Conservation (phyloP, 306 rosid genomes). For the Ammopiptanthus mongolicus region DNA sequence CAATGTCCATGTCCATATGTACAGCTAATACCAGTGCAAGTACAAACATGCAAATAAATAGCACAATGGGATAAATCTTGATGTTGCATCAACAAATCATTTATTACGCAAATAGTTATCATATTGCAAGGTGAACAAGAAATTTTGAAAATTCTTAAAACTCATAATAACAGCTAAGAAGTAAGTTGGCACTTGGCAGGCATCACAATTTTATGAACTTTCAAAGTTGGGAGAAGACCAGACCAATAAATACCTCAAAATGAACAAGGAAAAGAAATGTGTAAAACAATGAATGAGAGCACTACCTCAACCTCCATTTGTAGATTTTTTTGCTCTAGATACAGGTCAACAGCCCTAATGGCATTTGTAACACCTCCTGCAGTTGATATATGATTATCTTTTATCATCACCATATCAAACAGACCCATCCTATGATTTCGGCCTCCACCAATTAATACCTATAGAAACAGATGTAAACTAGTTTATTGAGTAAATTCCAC, state of each 20-base stretch:
- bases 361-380: constrained; percentile 77
- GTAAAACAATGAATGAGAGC: constrained; percentile 1
- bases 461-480: not conserved
- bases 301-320: constrained; percentile 82
- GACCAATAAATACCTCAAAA: not conserved
- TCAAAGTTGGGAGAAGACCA: not conserved
- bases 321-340: constrained; percentile 61
- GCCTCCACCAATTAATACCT: constrained; percentile 92
- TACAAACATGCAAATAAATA: not conserved
- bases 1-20: not conserved
- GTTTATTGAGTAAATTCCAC: not conserved
- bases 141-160: not conserved
- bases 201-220: not conserved
- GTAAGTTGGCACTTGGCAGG: not conserved
- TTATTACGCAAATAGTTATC: not conserved
- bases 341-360: constrained; percentile 67
- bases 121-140: not conserved
- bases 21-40: not conserved
- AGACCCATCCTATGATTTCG: constrained; percentile 88
- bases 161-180: not conserved
- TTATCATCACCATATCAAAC: constrained; percentile 92
- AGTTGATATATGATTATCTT: constrained; percentile 86
- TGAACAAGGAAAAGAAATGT: constrained; percentile 10
- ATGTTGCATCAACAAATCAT: not conserved
- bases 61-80: not conserved